Evolutionary conservation across 2,329 filamentous ascomycete species (phyloP).

Genomic region (Fusarium tricinctum): DNA sequence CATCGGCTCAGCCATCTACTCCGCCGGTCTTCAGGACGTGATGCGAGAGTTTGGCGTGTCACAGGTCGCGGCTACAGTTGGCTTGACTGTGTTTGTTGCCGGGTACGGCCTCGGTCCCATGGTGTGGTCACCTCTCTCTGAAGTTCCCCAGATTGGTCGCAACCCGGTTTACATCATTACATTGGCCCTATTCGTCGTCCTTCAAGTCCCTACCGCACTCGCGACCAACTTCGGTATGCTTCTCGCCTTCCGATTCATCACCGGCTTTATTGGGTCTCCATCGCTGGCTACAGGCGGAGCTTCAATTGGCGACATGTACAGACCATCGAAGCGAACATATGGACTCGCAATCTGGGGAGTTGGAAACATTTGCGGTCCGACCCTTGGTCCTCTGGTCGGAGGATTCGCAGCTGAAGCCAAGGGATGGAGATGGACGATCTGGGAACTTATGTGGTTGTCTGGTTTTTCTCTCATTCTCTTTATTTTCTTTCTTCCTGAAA

Average conservation of each 20-base stretch:
- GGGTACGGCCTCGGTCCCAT: constrained; percentile 13
- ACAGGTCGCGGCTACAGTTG: constrained; percentile 8
- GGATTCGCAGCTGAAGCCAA: constrained; percentile 23
- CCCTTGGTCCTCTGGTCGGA: constrained; percentile 21
- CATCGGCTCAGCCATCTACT: constrained; percentile 23
- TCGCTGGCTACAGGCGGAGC: constrained; percentile 12
- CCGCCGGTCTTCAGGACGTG: constrained; percentile 7
- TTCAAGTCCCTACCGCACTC: constrained; percentile 67
- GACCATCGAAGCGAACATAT: constrained; percentile 6
- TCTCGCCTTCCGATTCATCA: constrained; percentile 65
- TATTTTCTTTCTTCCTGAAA: constrained; percentile 48
- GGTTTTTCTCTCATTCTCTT: constrained; percentile 33
- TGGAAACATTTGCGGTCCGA: constrained; percentile 13
- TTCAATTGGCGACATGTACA: constrained; percentile 18
- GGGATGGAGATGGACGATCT: constrained; percentile 47
- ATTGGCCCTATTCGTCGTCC: constrained; percentile 69
- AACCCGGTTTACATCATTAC: constrained; percentile 71
- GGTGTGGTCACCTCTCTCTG: constrained; percentile 45
- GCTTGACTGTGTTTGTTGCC: constrained; percentile 5
- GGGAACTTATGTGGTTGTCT: constrained; percentile 45
- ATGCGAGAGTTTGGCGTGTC: constrained; percentile 8
- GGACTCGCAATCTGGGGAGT: constrained; percentile 11
- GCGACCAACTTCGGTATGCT: constrained; percentile 68
- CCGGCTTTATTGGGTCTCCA: constrained; percentile 60
- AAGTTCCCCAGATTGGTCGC: constrained; percentile 68